These are phyloP conservation scores for Clitoria ternatea DNA, from an alignment of 306 rosid genomes.

Conservation along the genomic window DNA sequence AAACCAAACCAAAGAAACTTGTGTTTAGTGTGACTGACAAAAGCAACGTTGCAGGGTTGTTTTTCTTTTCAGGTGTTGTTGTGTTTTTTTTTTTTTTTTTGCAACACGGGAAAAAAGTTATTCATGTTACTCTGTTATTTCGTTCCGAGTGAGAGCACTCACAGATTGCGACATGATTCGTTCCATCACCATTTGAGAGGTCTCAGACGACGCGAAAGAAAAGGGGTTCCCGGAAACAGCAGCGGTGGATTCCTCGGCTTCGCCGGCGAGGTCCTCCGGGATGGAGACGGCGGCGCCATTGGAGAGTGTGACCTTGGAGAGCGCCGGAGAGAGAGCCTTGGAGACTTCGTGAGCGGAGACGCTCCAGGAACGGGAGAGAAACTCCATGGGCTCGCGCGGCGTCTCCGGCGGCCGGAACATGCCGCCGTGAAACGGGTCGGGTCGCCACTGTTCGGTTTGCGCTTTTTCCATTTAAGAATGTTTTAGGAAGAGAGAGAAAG, in stretches of 20 bases:
- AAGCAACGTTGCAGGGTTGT: background rate
- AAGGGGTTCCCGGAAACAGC: conserved; percentile 71
- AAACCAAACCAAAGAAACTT: conserved; percentile 18
- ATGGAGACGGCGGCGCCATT: conserved; percentile 29
- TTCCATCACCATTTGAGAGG: conserved; percentile 90
- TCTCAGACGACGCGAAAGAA: conserved; percentile 77
- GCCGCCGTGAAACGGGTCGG: conserved; percentile 38
- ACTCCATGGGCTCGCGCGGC: conserved; percentile 84
- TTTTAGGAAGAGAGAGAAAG: background rate
- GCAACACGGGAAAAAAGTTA: background rate
- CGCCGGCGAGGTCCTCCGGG: conserved; percentile 57
- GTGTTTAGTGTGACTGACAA: background rate
- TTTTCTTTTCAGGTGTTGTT: background rate
- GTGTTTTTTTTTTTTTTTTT: background rate
- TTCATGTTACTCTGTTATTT: background rate
- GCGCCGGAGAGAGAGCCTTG: conserved; percentile 62
- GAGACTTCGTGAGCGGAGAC: conserved; percentile 75
- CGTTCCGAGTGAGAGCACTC: conserved; percentile 1
- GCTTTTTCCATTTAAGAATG: conserved; percentile 35
- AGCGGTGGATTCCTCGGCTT: conserved; percentile 45
- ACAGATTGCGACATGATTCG: conserved; percentile 94
- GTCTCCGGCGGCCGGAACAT: conserved; percentile 65
- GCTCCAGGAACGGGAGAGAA: conserved; percentile 91
- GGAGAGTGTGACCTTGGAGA: conserved; percentile 30
- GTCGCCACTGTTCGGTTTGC: conserved; percentile 43